Evolutionary conservation across 441 rosid species (phyloP), one percentile per base, ranked within the genome.

Genomic region (Mallotus repandus): DNA sequence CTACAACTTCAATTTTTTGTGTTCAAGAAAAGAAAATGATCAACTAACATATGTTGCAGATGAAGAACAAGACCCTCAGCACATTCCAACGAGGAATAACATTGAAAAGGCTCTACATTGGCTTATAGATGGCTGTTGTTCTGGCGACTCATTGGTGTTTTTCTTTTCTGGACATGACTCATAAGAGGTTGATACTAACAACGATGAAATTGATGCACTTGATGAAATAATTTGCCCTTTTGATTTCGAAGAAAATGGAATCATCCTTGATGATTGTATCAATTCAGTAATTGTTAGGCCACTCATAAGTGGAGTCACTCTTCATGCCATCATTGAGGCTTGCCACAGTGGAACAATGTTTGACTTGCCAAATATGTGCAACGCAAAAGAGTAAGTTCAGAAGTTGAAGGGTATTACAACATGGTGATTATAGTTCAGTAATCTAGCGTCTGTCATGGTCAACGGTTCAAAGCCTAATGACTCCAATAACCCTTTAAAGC

Each of bases 281-380:
- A 70, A 70, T 50, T 48, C 66, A 18, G 66, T 46, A 15, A 59
- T 70, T 18, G 74, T 70, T 9, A 70, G 66, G n/a, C 74, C 74
- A 16, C 57, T 70, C 4, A 7, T 15, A 8, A 2, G 15, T 9
- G 66, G 74, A 10, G 74, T 70, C 46, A 70, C 58, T 14, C 74
- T 70, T 59, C 74, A 70, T 58, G 74, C 74, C 16, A 25, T 70
- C 15, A 46, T 70, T 48, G 74, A 70, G 32, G 4, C 66, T 59
- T 70, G 74, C 49, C 66, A 70, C 41, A 59, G 74, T 29, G 74
- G 66, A 14, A 70, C 74, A 2, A 25, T 70, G 66, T 66, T 70
- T 46, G 66, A 70, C 48, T 65, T 70, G 3, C 66, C 66, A 9
- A 18, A 22, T 9, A 5, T 48, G n/a, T 69, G 7, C 54, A 58